Conservation (phyloP, 345 rosid species). For the Lagerstroemia speciosa region DNA sequence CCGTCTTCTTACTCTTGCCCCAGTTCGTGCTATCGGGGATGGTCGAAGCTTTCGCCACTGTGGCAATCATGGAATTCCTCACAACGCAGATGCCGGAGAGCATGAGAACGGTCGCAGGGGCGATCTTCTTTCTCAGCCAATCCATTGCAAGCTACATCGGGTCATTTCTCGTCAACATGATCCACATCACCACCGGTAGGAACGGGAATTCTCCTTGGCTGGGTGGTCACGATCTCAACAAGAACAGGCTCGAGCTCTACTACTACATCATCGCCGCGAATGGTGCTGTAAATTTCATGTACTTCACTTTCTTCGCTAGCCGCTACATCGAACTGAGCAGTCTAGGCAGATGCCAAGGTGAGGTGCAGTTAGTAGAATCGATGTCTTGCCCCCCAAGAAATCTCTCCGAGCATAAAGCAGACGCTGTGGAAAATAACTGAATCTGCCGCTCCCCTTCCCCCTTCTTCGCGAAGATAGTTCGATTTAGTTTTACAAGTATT, state of each 20-base stretch:
- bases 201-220: conserved; percentile 37
- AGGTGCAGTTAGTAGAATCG: conserved; percentile 3
- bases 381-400: background rate
- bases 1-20: conserved; percentile 37
- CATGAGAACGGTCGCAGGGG: conserved; percentile 74
- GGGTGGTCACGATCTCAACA: conserved; percentile 55
- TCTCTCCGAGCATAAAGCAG: background rate
- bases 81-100: conserved; percentile 59
- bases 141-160: conserved; percentile 45
- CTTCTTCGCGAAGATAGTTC: too few species aligned
- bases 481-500: too few species aligned
- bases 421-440: background rate
- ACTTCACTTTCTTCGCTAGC: conserved; percentile 35
- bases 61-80: conserved; percentile 59
- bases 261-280: conserved; percentile 38
- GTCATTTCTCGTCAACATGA: conserved; percentile 34
- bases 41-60: conserved; percentile 60
- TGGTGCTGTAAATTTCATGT: conserved; percentile 33
- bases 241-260: conserved; percentile 40
- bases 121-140: conserved; percentile 54
- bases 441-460: background rate
- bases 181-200: conserved; percentile 14
- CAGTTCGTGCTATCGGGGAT: conserved; percentile 57
- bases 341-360: background rate
- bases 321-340: conserved; percentile 17